Evolutionary conservation across 305 asterid genomes (phyloP).

Genomic region (Salvia sclarea): DNA sequence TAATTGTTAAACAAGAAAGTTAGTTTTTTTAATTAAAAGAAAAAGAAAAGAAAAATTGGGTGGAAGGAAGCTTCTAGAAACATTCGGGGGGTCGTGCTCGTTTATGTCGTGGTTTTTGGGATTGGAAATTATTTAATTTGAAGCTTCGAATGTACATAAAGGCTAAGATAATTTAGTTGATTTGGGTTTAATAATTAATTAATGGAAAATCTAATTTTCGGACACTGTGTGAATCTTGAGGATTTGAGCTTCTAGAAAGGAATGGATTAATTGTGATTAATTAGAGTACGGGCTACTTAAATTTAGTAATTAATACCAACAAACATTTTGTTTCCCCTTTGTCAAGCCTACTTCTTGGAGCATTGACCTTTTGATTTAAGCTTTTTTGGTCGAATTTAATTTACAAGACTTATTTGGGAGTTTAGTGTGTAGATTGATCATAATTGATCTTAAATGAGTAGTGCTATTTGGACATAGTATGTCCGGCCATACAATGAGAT

Average conservation of each 20-base stretch:
- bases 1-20: conserved; percentile 20
- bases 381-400: not conserved
- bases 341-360: not conserved
- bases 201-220: not conserved
- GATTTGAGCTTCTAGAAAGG: conserved; percentile 19
- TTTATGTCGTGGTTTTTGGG: not conserved
- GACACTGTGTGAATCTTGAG: not conserved
- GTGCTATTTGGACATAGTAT: no score
- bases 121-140: not conserved
- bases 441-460: no score
- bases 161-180: not conserved
- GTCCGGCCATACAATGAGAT: no score
- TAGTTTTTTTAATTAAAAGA: not conserved
- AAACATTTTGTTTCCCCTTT: not conserved
- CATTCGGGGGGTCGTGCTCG: conserved; percentile 4
- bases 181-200: not conserved
- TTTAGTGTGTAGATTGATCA: no score
- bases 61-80: conserved; percentile 35
- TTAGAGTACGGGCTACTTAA: not conserved
- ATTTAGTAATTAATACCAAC: not conserved
- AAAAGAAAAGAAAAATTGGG: no score
- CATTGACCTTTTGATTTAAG: not conserved
- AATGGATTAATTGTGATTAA: not conserved
- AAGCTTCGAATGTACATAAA: not conserved
- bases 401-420: no score